These are phyloP conservation scores for Pugionium cornutum DNA, from an alignment of 345 rosid genomes.

Conservation along the genomic window DNA sequence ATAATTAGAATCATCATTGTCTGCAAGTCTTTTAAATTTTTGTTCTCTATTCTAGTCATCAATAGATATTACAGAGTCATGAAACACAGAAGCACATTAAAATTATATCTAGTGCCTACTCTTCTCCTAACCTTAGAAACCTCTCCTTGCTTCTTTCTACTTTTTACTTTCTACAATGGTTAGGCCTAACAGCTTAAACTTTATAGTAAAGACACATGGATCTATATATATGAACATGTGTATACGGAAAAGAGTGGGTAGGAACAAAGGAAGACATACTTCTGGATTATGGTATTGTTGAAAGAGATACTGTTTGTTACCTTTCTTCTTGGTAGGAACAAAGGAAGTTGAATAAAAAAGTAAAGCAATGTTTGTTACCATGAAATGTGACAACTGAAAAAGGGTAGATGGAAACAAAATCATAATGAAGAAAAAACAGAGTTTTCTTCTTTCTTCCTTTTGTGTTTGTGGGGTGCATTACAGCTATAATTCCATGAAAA, in stretches of 20 bases:
- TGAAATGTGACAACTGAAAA: slow-evolving; percentile 22
- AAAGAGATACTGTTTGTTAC: slow-evolving; percentile 19
- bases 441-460: slow-evolving; percentile 19
- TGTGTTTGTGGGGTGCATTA: slow-evolving; percentile 32
- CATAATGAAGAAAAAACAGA: slow-evolving; percentile 36
- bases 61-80: slow-evolving; percentile 19
- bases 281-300: slow-evolving; percentile 28
- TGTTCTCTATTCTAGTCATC: slow-evolving; percentile 12
- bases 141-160: slow-evolving; percentile 31
- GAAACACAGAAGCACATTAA: slow-evolving; percentile 24
- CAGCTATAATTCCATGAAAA: slow-evolving; percentile 40
- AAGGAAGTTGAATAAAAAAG: too few relatives aligned
- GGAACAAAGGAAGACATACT: slow-evolving; percentile 29
- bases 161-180: slow-evolving; percentile 33
- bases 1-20: slow-evolving; percentile 24
- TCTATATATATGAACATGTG: slow-evolving; percentile 5
- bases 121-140: slow-evolving; percentile 31
- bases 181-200: slow-evolving; percentile 35
- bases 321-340: background rate
- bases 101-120: slow-evolving; percentile 32
- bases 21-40: slow-evolving; percentile 19
- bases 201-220: slow-evolving; percentile 34
- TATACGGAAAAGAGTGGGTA: slow-evolving; percentile 24
- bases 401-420: slow-evolving; percentile 12
- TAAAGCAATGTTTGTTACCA: slow-evolving; percentile 8